These are phyloP conservation scores for Colletotrichum salicis DNA, from an alignment of 2,329 filamentous ascomycete genomes.

Conservation along the genomic window DNA sequence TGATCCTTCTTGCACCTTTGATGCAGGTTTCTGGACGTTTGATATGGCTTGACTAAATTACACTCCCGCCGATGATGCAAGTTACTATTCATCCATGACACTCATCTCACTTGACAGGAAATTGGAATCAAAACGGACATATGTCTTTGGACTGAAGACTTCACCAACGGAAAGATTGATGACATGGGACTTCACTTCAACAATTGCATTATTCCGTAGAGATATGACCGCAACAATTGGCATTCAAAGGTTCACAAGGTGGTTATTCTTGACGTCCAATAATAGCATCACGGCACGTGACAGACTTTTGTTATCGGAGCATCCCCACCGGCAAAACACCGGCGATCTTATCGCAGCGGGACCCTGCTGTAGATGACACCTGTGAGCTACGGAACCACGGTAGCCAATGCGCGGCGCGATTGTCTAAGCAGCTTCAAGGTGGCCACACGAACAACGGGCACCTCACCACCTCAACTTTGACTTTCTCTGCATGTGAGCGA, in stretches of 20 bases:
- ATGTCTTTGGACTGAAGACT: too few relatives aligned
- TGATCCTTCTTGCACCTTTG: too few relatives aligned
- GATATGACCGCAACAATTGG: background rate
- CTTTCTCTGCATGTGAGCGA: conserved; percentile 46
- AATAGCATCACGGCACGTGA: background rate
- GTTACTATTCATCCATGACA: too few relatives aligned
- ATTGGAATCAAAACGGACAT: too few relatives aligned
- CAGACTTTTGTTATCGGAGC: background rate
- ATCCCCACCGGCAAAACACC: conserved; percentile 11
- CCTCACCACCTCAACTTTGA: conserved; percentile 17
- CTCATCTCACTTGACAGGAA: too few relatives aligned
- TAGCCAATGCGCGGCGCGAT: conserved; percentile 16
- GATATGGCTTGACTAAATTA: too few relatives aligned
- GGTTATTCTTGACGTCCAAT: background rate
- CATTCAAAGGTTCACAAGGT: background rate
- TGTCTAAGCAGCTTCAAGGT: conserved; percentile 11
- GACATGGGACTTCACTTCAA: too few relatives aligned
- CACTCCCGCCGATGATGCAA: too few relatives aligned
- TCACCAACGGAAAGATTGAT: too few relatives aligned
- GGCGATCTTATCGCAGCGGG: conserved; percentile 9
- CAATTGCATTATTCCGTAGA: too few relatives aligned
- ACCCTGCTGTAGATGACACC: conserved; percentile 34
- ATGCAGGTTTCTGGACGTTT: too few relatives aligned
- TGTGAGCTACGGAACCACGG: conserved; percentile 28
- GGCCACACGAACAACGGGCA: conserved; percentile 5